phyloP scores from a whole-genome alignment of 495 filamentous ascomycete genomes.

The Lasiosphaeriaceae sp. region DNA sequence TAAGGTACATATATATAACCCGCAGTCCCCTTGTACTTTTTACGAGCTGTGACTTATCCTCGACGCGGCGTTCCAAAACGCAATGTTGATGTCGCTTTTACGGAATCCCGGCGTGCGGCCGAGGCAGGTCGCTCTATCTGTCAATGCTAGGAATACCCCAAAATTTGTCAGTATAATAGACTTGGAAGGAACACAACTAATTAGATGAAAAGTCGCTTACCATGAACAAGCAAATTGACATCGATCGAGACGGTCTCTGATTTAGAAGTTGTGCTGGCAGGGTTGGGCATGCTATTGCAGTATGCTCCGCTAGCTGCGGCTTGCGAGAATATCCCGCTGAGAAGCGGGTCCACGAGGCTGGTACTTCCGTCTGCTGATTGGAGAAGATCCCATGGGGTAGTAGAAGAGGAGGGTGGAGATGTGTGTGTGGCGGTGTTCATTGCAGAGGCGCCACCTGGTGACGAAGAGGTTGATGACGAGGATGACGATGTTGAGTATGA shows the following conservation, averaged over 20 bases:
- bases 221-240: conserved; percentile 20
- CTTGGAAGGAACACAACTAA: conserved; percentile 1
- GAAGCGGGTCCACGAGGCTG: conserved; percentile 5
- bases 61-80: conserved; percentile 40
- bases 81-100: conserved; percentile 53
- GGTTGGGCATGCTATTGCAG: background rate
- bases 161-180: background rate
- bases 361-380: background rate
- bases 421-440: conserved; percentile 7
- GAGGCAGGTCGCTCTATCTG: conserved; percentile 47
- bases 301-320: background rate
- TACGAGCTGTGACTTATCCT: background rate
- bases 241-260: conserved; percentile 23
- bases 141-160: conserved; percentile 25
- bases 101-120: conserved; percentile 60
- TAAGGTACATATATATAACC: too few relatives aligned
- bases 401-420: too few relatives aligned
- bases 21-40: background rate
- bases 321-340: conserved; percentile 3
- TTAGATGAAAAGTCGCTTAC: conserved; percentile 11
- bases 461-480: background rate
- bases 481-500: background rate
- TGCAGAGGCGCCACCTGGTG: background rate
- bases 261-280: too few relatives aligned
- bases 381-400: background rate